Evolutionary conservation across 1,284 basidiomycete genomes (phyloP).

Genomic region (Heterobasidion parviporum): DNA sequence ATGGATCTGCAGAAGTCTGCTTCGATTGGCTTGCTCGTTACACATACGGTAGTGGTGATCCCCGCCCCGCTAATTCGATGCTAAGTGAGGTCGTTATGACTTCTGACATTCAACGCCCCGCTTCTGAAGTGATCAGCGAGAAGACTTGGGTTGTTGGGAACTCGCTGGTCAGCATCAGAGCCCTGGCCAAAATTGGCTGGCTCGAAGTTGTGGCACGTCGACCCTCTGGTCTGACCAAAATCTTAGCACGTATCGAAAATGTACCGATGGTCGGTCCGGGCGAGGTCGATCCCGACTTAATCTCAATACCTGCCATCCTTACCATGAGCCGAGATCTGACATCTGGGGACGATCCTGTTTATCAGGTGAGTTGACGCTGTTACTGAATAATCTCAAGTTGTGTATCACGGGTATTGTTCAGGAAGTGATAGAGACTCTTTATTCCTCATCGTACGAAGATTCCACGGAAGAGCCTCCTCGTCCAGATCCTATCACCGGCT

Average conservation of each 20-base stretch:
- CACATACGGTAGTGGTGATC: slow-evolving; percentile 91
- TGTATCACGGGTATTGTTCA: slow-evolving; percentile 3
- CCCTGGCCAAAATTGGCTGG: slow-evolving; percentile 78
- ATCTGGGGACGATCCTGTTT: slow-evolving; percentile 13
- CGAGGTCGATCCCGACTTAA: slow-evolving; percentile 71
- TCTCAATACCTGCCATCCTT: slow-evolving; percentile 64
- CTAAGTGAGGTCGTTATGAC: slow-evolving; percentile 70
- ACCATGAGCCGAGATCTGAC: slow-evolving; percentile 58
- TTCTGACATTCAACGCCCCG: slow-evolving; percentile 23
- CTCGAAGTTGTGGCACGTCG: slow-evolving; percentile 82
- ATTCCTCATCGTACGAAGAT: slow-evolving; percentile 12
- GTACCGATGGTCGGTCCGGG: slow-evolving; percentile 77
- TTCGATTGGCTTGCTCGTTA: slow-evolving; percentile 98
- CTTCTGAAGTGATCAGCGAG: slow-evolving; percentile 36
- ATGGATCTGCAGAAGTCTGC: slow-evolving; percentile 92
- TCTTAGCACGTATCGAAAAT: slow-evolving; percentile 90
- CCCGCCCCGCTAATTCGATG: slow-evolving; percentile 77
- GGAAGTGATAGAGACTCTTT: slow-evolving; percentile 11
- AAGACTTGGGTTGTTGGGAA: slow-evolving; percentile 90
- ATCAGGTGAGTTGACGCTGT: slow-evolving; percentile 10
- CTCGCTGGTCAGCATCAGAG: slow-evolving; percentile 78
- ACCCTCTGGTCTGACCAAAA: slow-evolving; percentile 83
- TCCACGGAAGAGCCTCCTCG: slow-evolving; percentile 11
- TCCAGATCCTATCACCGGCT: slow-evolving; percentile 52
- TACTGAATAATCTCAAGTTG: neutral